Conservation (phyloP, 768 basidiomycete genomes). For the Mrakia blollopis region DNA sequence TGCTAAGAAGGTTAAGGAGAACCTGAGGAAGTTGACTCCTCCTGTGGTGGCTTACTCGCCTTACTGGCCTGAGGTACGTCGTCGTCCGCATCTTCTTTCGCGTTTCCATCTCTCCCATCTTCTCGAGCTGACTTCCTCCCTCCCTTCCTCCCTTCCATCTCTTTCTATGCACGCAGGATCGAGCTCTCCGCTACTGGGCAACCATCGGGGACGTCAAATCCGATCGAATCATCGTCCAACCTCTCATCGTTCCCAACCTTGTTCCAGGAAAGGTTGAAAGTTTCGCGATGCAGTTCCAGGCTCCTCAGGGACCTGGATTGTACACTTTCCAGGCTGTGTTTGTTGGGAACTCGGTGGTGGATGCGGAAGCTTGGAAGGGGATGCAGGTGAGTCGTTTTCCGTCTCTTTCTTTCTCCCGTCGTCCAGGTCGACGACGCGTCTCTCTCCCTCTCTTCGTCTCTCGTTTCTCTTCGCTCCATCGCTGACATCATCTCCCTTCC, state of each 20-base stretch:
- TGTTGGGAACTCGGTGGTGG: constrained; percentile 81
- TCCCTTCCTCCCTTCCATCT: no score
- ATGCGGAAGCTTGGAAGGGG: constrained; percentile 66
- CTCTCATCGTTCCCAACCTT: constrained; percentile 52
- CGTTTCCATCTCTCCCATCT: background rate
- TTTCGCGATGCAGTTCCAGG: constrained; percentile 92
- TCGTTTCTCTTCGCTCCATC: no score
- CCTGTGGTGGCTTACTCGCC: constrained; percentile 73
- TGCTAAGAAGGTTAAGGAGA: constrained; percentile 47
- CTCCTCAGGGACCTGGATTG: constrained; percentile 72
- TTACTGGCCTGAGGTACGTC: constrained; percentile 72
- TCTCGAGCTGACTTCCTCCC: background rate
- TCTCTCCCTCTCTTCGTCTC: no score
- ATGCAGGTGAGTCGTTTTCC: constrained; percentile 58
- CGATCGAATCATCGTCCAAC: constrained; percentile 79
- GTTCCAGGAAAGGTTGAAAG: constrained; percentile 40
- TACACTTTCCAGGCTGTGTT: constrained; percentile 86
- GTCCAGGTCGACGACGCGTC: constrained; percentile 2
- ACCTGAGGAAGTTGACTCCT: constrained; percentile 43
- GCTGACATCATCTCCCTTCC: background rate
- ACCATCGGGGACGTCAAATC: constrained; percentile 81
- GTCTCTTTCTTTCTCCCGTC: constrained; percentile 21
- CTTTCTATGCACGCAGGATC: background rate
- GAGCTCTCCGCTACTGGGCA: constrained; percentile 54
- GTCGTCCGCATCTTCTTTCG: background rate